These are phyloP conservation scores for Lasiodiplodia theobromae DNA, from an alignment of 2,329 filamentous ascomycete species.

Conservation along the genomic window DNA sequence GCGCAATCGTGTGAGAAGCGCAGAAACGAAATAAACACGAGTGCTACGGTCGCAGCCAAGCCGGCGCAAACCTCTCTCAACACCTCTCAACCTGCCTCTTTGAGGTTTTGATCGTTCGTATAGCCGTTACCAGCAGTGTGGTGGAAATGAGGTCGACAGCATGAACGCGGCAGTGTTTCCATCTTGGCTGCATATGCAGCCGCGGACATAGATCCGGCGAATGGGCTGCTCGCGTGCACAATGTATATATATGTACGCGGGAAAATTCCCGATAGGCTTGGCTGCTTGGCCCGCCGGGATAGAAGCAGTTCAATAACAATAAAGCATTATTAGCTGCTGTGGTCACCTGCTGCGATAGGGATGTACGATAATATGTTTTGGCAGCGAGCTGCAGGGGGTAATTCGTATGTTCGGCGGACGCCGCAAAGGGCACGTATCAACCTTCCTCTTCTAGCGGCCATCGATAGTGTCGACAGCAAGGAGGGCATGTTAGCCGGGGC, in stretches of 20 bases:
- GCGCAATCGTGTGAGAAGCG: not conserved
- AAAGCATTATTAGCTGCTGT: too few relatives aligned
- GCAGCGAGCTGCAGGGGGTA: too few relatives aligned
- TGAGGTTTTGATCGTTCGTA: not conserved
- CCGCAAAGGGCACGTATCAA: not conserved
- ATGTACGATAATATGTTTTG: too few relatives aligned
- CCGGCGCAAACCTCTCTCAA: not conserved
- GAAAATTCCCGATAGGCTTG: too few relatives aligned
- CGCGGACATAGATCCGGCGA: constrained; percentile 2
- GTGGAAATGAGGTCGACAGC: constrained; percentile 9
- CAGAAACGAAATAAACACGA: not conserved
- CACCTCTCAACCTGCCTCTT: constrained; percentile 4
- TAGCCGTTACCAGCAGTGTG: not conserved
- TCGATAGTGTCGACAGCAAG: not conserved
- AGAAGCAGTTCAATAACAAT: too few relatives aligned
- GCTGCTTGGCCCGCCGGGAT: too few relatives aligned
- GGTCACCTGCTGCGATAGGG: too few relatives aligned
- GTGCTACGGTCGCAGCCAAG: not conserved
- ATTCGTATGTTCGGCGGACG: not conserved
- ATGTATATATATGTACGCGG: not conserved
- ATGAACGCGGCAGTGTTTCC: not conserved
- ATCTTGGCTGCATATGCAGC: not conserved
- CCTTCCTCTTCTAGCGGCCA: not conserved
- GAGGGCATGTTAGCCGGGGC: not conserved
- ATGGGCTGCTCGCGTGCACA: not conserved